A percentile compares a stretch with the other conserved stretches of the same genome.
Conservation (phyloP, 495 filamentous ascomycete genomes). For the Penicillium simplicissimum region DNA sequence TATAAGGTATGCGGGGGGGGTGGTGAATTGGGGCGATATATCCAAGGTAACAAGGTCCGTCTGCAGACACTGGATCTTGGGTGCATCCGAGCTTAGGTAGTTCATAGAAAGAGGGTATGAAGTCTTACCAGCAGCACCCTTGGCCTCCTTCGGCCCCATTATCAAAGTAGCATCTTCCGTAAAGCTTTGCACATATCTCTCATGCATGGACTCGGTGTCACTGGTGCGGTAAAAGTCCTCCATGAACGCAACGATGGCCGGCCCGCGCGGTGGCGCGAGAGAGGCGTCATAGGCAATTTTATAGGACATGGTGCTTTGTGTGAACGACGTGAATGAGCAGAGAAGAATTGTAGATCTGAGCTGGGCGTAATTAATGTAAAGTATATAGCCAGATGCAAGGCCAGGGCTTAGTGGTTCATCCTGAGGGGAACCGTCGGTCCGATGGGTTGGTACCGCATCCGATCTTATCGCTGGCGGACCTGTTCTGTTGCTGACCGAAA, state of each 20-base stretch:
- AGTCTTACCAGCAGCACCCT: conserved; percentile 51
- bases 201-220: conserved; percentile 57
- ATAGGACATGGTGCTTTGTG: conserved; percentile 37
- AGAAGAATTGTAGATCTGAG: neutral
- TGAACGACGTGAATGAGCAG: conserved; percentile 1
- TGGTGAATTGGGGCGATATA: neutral
- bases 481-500: neutral
- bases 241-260: conserved; percentile 49
- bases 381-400: neutral
- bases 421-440: conserved; percentile 23
- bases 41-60: neutral
- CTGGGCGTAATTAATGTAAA: neutral
- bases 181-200: conserved; percentile 56
- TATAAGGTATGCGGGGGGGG: neutral
- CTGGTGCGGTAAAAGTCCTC: conserved; percentile 59
- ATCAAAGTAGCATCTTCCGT: conserved; percentile 57
- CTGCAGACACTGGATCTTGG: no score
- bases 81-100: no score
- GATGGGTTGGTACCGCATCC: conserved; percentile 18
- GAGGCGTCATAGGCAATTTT: conserved; percentile 35
- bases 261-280: conserved; percentile 32
- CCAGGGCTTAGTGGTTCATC: neutral
- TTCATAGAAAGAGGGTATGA: neutral
- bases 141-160: conserved; percentile 54
- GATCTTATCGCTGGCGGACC: conserved; percentile 27